These are phyloP conservation scores for Calophaca sinica DNA, from an alignment of 306 rosid species.

Conservation along the genomic window DNA sequence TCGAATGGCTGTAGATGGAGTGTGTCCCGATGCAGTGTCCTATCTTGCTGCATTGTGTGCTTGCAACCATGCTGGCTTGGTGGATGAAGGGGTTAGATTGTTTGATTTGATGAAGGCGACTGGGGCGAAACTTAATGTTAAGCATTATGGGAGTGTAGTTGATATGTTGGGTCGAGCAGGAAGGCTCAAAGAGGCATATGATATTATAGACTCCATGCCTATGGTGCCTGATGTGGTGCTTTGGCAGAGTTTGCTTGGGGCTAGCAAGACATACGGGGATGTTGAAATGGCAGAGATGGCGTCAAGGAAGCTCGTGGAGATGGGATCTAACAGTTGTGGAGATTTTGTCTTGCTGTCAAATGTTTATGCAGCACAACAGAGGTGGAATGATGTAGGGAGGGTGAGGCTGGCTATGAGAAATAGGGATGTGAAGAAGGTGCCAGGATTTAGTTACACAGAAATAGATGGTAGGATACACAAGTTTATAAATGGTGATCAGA, in stretches of 20 bases:
- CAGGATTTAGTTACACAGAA: conserved; percentile 83
- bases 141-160: conserved; percentile 85
- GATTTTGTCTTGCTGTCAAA: conserved; percentile 90
- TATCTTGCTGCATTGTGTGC: conserved; percentile 83
- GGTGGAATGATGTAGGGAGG: conserved; percentile 89
- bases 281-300: conserved; percentile 88
- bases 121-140: conserved; percentile 64
- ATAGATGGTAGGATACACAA: conserved; percentile 68
- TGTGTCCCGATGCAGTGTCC: conserved; percentile 67
- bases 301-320: conserved; percentile 69
- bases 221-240: conserved; percentile 75
- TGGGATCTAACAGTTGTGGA: conserved; percentile 86
- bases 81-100: conserved; percentile 75
- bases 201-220: conserved; percentile 67
- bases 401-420: conserved; percentile 76
- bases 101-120: conserved; percentile 62
- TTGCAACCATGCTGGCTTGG: conserved; percentile 86
- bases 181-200: conserved; percentile 74
- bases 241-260: conserved; percentile 94
- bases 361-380: conserved; percentile 74
- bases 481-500: conserved; percentile 78
- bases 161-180: conserved; percentile 93
- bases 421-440: conserved; percentile 82
- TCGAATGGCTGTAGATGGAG: conserved; percentile 55
- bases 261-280: conserved; percentile 80